Conservation (phyloP, 208 protist species). For the Perkinsela sp. region DNA sequence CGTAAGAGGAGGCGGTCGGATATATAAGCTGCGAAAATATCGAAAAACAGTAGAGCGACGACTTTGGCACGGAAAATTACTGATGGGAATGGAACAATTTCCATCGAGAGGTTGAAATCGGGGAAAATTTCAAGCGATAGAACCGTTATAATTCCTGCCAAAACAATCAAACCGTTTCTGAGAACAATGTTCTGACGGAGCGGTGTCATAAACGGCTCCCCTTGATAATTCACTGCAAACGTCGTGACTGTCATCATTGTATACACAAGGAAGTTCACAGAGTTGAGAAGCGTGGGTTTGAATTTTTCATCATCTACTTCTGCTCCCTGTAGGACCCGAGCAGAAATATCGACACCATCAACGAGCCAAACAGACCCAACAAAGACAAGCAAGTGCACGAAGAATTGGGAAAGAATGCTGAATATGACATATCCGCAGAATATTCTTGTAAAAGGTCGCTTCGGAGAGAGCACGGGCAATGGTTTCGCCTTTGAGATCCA, state of each 20-base stretch:
- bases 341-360: conserved; percentile 19
- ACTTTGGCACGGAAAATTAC: conserved; percentile 33
- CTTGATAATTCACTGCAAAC: conserved; percentile 91
- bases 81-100: conserved; percentile 53
- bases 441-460: conserved; percentile 68
- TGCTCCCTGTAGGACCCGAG: conserved; percentile 16
- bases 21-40: conserved; percentile 29
- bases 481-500: conserved; percentile 85
- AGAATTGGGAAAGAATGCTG: conserved; percentile 80
- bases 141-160: conserved; percentile 29
- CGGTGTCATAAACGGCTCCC: conserved; percentile 71
- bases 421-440: conserved; percentile 79
- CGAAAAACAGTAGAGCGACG: conserved; percentile 23
- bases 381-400: conserved; percentile 69
- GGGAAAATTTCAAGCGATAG: conserved; percentile 35
- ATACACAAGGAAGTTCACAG: conserved; percentile 80
- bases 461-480: conserved; percentile 42
- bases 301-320: conserved; percentile 58
- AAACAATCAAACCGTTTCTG: conserved; percentile 36
- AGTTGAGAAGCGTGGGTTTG: conserved; percentile 80
- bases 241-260: conserved; percentile 71
- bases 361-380: conserved; percentile 44
- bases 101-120: conserved; percentile 40
- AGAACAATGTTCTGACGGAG: conserved; percentile 68
- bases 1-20: conserved; percentile 31